phyloP scores from a whole-genome alignment of 2,329 filamentous ascomycete species.

The Metarhizium anisopliae region DNA sequence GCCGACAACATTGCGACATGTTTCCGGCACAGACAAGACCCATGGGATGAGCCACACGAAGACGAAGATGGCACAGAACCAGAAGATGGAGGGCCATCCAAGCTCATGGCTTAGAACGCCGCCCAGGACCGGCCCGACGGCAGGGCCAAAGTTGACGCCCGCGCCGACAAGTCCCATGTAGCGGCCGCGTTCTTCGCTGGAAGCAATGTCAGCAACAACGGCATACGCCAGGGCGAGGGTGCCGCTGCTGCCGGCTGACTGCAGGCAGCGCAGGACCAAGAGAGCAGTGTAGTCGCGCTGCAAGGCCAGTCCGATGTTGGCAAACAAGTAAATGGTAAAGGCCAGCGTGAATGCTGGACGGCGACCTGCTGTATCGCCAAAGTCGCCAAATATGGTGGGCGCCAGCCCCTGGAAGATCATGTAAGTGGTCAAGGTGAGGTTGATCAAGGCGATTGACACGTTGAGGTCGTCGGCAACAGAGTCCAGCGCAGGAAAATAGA shows the following conservation, averaged over 20 bases:
- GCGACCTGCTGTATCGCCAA: constrained; percentile 51
- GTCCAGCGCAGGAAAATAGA: constrained; percentile 39
- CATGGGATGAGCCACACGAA: constrained; percentile 43
- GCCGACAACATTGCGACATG: constrained; percentile 49
- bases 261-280: constrained; percentile 51
- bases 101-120: constrained; percentile 54
- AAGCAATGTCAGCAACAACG: constrained; percentile 63
- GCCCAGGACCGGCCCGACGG: constrained; percentile 52
- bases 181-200: constrained; percentile 59
- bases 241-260: constrained; percentile 56
- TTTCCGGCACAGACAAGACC: constrained; percentile 49
- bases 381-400: constrained; percentile 51
- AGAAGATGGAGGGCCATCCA: constrained; percentile 61
- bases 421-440: constrained; percentile 48
- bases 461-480: constrained; percentile 29
- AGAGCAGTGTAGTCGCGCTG: constrained; percentile 49
- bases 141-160: constrained; percentile 46
- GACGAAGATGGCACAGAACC: constrained; percentile 54
- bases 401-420: constrained; percentile 56
- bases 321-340: constrained; percentile 46
- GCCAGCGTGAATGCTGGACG: constrained; percentile 52
- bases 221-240: constrained; percentile 64
- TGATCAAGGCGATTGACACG: constrained; percentile 32
- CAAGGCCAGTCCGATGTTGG: constrained; percentile 51
- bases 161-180: constrained; percentile 62